A percentile compares a stretch with the other conserved stretches of the same genome.
Evolutionary conservation across 352 stramenopile genomes (phyloP).

Genomic region (Pythium phragmitis): DNA sequence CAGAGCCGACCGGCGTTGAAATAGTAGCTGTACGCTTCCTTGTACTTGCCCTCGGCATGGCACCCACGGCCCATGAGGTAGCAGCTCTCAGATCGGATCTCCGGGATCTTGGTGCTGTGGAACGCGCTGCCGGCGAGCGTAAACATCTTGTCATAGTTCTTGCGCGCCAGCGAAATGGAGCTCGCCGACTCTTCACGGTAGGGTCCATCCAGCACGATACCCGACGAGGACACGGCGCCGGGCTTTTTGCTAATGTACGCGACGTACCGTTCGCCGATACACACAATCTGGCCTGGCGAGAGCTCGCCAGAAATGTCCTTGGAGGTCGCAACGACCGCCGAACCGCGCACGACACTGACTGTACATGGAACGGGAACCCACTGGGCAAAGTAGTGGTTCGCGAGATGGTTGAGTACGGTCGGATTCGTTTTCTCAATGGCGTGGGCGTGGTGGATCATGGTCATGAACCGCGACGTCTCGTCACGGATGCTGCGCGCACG

Average conservation of each 20-base stretch:
- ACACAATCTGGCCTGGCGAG: slow-evolving; percentile 91
- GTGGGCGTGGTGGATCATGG: slow-evolving; percentile 90
- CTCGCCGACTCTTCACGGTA: slow-evolving; percentile 76
- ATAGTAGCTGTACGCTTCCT: slow-evolving; percentile 96
- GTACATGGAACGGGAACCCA: slow-evolving; percentile 93
- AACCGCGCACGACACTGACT: slow-evolving; percentile 83
- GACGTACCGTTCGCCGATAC: slow-evolving; percentile 92
- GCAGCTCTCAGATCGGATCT: slow-evolving; percentile 95
- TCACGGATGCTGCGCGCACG: slow-evolving; percentile 76
- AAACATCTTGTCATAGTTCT: slow-evolving; percentile 92
- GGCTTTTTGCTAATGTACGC: slow-evolving; percentile 79
- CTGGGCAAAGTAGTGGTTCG: slow-evolving; percentile 98
- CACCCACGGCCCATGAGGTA: slow-evolving; percentile 96
- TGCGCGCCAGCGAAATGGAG: slow-evolving; percentile 68
- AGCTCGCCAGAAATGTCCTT: slow-evolving; percentile 89
- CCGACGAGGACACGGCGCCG: slow-evolving; percentile 57
- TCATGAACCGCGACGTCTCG: slow-evolving; percentile 90
- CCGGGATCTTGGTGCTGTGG: slow-evolving; percentile 85
- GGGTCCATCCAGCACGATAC: slow-evolving; percentile 71
- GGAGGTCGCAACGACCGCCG: slow-evolving; percentile 76
- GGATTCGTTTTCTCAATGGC: slow-evolving; percentile 87
- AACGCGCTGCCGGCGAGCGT: slow-evolving; percentile 86
- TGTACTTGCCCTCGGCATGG: slow-evolving; percentile 93
- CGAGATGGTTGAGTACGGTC: slow-evolving; percentile 95
- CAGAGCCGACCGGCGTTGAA: slow-evolving; percentile 90